phyloP scores from a whole-genome alignment of 2,329 filamentous ascomycete species.

The Cercospora sp. region DNA sequence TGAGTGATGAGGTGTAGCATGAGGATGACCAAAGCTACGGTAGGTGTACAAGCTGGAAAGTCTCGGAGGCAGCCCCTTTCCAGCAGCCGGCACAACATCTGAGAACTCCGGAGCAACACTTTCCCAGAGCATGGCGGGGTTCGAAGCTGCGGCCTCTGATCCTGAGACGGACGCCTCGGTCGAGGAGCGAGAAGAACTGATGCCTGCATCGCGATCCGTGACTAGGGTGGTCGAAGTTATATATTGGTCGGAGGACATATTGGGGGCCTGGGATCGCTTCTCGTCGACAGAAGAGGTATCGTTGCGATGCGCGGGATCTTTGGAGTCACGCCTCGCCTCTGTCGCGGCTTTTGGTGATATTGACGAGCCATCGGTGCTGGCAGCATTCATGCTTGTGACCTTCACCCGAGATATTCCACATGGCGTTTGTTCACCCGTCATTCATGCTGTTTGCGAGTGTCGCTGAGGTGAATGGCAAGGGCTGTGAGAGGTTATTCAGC shows the following conservation, averaged over 20 bases:
- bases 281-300: neutral
- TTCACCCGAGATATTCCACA: neutral
- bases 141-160: neutral
- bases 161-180: neutral
- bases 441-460: neutral
- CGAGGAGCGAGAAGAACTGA: neutral
- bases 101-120: neutral
- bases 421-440: neutral
- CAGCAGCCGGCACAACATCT: neutral
- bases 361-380: neutral
- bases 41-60: conserved; percentile 4
- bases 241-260: neutral
- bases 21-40: conserved; percentile 7
- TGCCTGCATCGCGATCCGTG: neutral
- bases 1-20: neutral
- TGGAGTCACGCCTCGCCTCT: neutral
- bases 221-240: neutral
- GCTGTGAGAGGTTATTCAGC: neutral
- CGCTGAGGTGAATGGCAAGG: neutral
- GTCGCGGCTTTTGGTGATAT: neutral
- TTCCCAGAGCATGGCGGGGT: neutral
- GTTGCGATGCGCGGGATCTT: neutral
- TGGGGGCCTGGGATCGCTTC: neutral
- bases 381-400: neutral
- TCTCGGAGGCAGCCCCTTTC: conserved; percentile 7